These are phyloP conservation scores for Conoideocrella luteorostrata DNA, from an alignment of 2,329 filamentous ascomycete species.

Conservation along the genomic window DNA sequence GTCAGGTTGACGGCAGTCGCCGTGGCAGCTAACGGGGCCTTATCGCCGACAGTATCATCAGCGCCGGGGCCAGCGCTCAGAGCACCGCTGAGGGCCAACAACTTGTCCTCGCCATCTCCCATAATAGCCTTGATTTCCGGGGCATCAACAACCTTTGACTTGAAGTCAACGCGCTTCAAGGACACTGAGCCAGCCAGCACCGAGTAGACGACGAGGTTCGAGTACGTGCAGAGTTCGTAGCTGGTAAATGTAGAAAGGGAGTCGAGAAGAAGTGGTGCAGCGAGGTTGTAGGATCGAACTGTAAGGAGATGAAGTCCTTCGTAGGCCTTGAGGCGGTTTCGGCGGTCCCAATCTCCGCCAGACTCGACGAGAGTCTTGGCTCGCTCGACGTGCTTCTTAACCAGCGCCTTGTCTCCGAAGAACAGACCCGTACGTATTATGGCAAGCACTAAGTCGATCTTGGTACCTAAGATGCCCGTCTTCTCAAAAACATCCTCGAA, in stretches of 20 bases:
- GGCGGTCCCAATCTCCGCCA: constrained; percentile 96
- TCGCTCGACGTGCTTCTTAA: constrained; percentile 90
- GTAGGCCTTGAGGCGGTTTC: constrained; percentile 98
- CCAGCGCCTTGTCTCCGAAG: constrained; percentile 85
- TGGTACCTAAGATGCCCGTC: constrained; percentile 91
- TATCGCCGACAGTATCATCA: constrained; percentile 66
- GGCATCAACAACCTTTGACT: constrained; percentile 96
- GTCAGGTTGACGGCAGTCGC: constrained; percentile 79
- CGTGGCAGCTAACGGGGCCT: constrained; percentile 41
- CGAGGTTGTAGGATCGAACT: constrained; percentile 80
- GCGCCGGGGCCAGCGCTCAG: constrained; percentile 75
- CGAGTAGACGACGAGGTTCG: constrained; percentile 87
- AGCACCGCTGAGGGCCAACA: constrained; percentile 73
- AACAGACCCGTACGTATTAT: constrained; percentile 95
- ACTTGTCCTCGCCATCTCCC: constrained; percentile 80
- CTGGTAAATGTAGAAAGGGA: constrained; percentile 97
- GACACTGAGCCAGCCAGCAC: constrained; percentile 91
- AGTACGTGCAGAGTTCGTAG: constrained; percentile 97
- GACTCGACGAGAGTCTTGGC: constrained; percentile 86
- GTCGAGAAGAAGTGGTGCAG: constrained; percentile 89
- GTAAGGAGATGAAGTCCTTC: constrained; percentile 91
- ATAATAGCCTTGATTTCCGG: constrained; percentile 97
- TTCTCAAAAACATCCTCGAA: constrained; percentile 95
- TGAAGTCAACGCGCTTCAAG: constrained; percentile 96
- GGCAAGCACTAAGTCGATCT: constrained; percentile 94